A percentile compares a stretch with the other conserved stretches of the same genome.
phyloP scores from a whole-genome alignment of 176 grass and related monocot genomes.

The Oryza meyeriana region DNA sequence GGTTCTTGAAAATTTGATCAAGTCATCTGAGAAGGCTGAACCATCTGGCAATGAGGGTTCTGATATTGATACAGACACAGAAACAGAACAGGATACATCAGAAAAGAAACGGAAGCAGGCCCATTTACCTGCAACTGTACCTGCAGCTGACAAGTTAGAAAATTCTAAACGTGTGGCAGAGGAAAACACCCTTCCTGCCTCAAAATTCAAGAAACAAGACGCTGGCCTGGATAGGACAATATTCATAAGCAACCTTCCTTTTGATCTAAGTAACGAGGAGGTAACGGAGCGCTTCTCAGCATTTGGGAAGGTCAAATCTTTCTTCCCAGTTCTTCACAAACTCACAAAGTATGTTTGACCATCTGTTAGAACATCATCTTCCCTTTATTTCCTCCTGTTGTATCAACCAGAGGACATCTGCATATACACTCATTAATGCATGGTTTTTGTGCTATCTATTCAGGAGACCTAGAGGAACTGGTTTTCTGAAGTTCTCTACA shows the following conservation, averaged over 20 bases:
- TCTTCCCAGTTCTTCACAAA: constrained; percentile 85
- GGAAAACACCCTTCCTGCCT: constrained; percentile 17
- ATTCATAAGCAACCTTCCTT: constrained; percentile 97
- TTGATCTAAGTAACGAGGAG: constrained; percentile 72
- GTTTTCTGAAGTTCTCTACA: constrained; percentile 76
- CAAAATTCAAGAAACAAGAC: constrained; percentile 47
- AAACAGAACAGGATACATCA: constrained; percentile 18
- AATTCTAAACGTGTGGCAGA: constrained; percentile 22
- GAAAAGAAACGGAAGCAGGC: constrained; percentile 42
- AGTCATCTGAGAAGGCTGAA: constrained; percentile 58
- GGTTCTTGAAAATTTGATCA: constrained; percentile 81
- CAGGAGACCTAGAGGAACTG: constrained; percentile 87
- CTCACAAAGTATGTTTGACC: constrained; percentile 80
- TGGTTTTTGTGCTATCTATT: constrained; percentile 4
- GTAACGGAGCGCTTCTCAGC: constrained; percentile 70
- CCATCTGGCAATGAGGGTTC: constrained; percentile 29
- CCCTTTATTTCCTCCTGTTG: background rate
- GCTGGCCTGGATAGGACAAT: constrained; percentile 67
- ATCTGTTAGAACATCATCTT: background rate
- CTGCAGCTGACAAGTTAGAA: constrained; percentile 11
- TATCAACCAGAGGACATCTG: constrained; percentile 11
- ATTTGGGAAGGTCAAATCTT: constrained; percentile 87
- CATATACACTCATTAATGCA: constrained; percentile 7
- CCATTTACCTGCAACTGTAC: constrained; percentile 30
- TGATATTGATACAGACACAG: constrained; percentile 44